phyloP scores from a whole-genome alignment of 345 rosid genomes.

The Eucalyptus cladocalyx region DNA sequence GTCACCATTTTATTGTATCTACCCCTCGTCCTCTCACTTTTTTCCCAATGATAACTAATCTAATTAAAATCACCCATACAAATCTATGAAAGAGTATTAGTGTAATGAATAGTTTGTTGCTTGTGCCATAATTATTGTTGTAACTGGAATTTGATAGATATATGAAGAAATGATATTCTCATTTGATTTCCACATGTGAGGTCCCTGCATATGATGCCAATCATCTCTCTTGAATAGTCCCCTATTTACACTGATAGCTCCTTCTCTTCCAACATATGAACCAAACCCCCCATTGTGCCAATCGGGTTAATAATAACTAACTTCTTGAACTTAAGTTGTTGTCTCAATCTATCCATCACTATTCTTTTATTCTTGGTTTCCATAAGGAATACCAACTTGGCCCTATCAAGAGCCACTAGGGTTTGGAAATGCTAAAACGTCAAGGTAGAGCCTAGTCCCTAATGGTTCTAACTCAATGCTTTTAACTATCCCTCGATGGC shows the following conservation, averaged over 20 bases:
- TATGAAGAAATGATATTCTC: not conserved
- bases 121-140: not conserved
- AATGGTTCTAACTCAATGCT: not conserved
- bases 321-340: not conserved
- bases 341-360: not conserved
- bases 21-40: not conserved
- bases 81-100: too few relatives aligned
- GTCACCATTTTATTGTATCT: not conserved
- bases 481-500: not conserved
- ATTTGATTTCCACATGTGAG: not conserved
- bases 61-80: too few relatives aligned
- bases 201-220: not conserved
- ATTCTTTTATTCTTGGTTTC: too few relatives aligned
- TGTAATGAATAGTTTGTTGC: not conserved
- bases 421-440: not conserved
- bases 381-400: not conserved
- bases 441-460: rapidly evolving
- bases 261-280: not conserved
- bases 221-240: not conserved
- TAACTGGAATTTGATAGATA: too few relatives aligned
- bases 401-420: not conserved
- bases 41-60: not conserved
- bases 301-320: too few relatives aligned
- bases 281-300: not conserved
- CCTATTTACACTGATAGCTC: not conserved